Percentiles rank a stretch among this genome's conserved stretches.
These are phyloP conservation scores for Fagus crenata DNA, from an alignment of 306 rosid species.

Conservation along the genomic window DNA sequence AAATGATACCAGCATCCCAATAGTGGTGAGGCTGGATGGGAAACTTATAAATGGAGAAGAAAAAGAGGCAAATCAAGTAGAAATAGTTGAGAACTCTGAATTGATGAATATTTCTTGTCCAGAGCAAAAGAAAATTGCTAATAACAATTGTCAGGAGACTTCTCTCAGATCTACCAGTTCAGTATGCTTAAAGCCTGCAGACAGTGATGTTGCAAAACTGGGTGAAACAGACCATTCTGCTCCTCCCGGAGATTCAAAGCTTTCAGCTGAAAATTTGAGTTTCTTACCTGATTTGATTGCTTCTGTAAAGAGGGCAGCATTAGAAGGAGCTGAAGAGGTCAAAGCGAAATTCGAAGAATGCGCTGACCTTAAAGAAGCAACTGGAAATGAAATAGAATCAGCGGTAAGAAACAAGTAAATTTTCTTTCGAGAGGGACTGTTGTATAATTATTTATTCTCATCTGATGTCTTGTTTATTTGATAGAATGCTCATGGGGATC, in stretches of 20 bases:
- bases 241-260: slow-evolving; percentile 43
- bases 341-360: slow-evolving; percentile 47
- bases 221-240: slow-evolving; percentile 42
- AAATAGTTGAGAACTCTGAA: slow-evolving; percentile 38
- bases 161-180: slow-evolving; percentile 37
- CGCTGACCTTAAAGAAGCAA: slow-evolving; percentile 43
- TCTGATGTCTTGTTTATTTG: slow-evolving; percentile 32
- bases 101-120: slow-evolving; percentile 34
- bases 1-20: slow-evolving; percentile 27
- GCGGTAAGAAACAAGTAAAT: slow-evolving; percentile 51
- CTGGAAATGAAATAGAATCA: slow-evolving; percentile 52
- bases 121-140: slow-evolving; percentile 37
- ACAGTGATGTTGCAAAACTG: slow-evolving; percentile 37
- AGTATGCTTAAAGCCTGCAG: slow-evolving; percentile 37
- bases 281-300: slow-evolving; percentile 87
- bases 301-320: slow-evolving; percentile 70
- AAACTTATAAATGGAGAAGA: slow-evolving; percentile 42
- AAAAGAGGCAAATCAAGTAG: slow-evolving; percentile 30
- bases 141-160: slow-evolving; percentile 28
- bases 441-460: slow-evolving; percentile 24
- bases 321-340: slow-evolving; percentile 64
- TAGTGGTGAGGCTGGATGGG: slow-evolving; percentile 39
- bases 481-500: slow-evolving; percentile 68
- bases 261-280: slow-evolving; percentile 51
- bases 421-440: slow-evolving; percentile 11